Base-by-base conservation (phyloP, 768 basidiomycete species). In the Crassisporium funariophilum region DNA sequence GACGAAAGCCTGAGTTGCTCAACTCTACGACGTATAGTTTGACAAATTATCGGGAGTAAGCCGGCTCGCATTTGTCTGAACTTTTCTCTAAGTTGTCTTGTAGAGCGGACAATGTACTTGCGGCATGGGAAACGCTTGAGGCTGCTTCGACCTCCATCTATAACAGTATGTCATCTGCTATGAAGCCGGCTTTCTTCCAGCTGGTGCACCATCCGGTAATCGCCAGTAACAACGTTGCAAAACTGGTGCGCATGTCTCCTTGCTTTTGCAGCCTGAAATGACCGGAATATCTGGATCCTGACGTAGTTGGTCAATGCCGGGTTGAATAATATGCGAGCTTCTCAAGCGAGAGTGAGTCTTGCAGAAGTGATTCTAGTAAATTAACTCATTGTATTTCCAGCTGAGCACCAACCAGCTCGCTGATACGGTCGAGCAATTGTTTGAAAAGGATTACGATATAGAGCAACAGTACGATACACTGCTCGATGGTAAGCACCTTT, bases 41-140 rank as follows among this genome's bases (percentile, higher is more conserved):
- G 53, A 71, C 72, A 38, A 81, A 84, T 59, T 88, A 86, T 61
- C 69, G 84, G 59, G 86, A 88, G 85, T 85, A 52, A 50, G 82
- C 69, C 4, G 15, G 13, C 23, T 29, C 49, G 17, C 19, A n/a
- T 19, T 35, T 16, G 31, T 24, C 2, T 35, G 16, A 12, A 11
- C 15, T 36, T 25, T n/a, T 29, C 20, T 10, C 24, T 36, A 31
- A 49, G 7, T 35, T 35, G 17, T 40, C 31, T 39, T 31, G 12
- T 23, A 85, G 84, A 59, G 82, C 84, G 13, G 85, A 88, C 9
- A 73, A 56, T 33, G 71, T 85, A 8, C 60, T 80, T 27, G 66
- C 65, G 7, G 71, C 66, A 13, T 86, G 83, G 81, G 64, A 75
- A 9, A 64, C 56, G 4, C 65, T 84, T 16, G 69, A 70, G 38